Evolutionary conservation across 2,329 filamentous ascomycete genomes (phyloP), one percentile per base, ranked within the genome.

Genomic region (Helotiales sp.): DNA sequence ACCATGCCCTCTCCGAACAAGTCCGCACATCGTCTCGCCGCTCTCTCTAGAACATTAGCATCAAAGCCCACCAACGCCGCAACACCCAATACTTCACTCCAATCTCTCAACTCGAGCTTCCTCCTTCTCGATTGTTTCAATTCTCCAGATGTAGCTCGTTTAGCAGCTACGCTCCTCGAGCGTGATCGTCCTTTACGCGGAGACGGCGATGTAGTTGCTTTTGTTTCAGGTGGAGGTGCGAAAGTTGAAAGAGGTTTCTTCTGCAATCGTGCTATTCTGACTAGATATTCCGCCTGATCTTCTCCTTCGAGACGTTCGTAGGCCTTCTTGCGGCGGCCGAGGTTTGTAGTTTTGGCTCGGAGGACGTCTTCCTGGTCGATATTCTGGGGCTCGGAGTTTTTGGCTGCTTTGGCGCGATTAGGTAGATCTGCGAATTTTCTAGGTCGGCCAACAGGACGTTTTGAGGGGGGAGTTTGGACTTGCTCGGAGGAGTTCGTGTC

Each of bases 71-170:
- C 86, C 59, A 96, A 80, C 0, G 92, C 86, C 2, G 95, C 95
- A 0, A 93, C 84, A 0, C 92, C 92, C 30, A 97, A 80, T 1
- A 97, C 86, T 71, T 97, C 92, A 71, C 89, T 91, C 95, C 95
- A 98, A 79, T 96, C 91, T 24, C 91, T 69, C 20, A 74, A 65
- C 2, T 67, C 67, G 30, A 76, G 54, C 30, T 43, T 73, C 34
- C 65, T 70, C n/a, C 67, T 61, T 26, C 66, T 59, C 6, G 4
- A 30, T 59, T n/a, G 22, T 22, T 15, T 47, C 37, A n/a, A 63
- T 28, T 68, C 63, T 24, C 67, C 68, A 11, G 66, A 49, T 3
- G 54, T 63, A 22, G 52, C 30, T 28, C 61, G 66, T 22, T 58
- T 71, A 26, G 54, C 64, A 43, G 59, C 50, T 15, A 69, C 65